phyloP scores from a whole-genome alignment of 805 yeast species.

The Kodamaea lidongshanica region DNA sequence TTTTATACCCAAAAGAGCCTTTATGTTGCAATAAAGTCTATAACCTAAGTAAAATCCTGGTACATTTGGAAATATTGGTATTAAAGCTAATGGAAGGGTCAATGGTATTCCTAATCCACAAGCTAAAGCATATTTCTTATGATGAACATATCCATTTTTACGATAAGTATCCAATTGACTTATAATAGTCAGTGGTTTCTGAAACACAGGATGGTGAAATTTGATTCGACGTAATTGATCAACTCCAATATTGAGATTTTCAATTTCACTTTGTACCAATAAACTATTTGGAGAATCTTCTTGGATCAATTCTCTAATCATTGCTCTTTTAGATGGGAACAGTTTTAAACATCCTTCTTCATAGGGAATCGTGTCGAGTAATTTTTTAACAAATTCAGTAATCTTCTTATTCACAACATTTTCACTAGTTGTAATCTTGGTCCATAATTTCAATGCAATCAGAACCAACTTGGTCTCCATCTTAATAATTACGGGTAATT shows the following conservation, averaged over 20 bases:
- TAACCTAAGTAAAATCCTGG: conserved; percentile 86
- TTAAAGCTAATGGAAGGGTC: conserved; percentile 68
- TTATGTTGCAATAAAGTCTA: conserved; percentile 77
- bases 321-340: conserved; percentile 62
- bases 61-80: conserved; percentile 86
- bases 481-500: conserved; percentile 29
- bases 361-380: conserved; percentile 67
- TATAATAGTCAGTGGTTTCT: conserved; percentile 25
- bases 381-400: conserved; percentile 44
- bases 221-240: conserved; percentile 36
- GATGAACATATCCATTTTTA: conserved; percentile 41
- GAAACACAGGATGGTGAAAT: conserved; percentile 33
- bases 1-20: conserved; percentile 68
- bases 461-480: conserved; percentile 42
- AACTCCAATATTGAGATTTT: conserved; percentile 18
- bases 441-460: conserved; percentile 59
- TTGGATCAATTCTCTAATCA: conserved; percentile 44
- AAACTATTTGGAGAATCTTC: conserved; percentile 6
- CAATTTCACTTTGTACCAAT: conserved; percentile 23
- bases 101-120: conserved; percentile 65
- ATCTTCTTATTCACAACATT: conserved; percentile 52
- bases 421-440: conserved; percentile 49
- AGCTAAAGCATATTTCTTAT: conserved; percentile 47
- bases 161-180: conserved; percentile 40
- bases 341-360: conserved; percentile 70